These are phyloP conservation scores for Tuber microsphaerosporum DNA, from an alignment of 495 filamentous ascomycete genomes.

Conservation along the genomic window DNA sequence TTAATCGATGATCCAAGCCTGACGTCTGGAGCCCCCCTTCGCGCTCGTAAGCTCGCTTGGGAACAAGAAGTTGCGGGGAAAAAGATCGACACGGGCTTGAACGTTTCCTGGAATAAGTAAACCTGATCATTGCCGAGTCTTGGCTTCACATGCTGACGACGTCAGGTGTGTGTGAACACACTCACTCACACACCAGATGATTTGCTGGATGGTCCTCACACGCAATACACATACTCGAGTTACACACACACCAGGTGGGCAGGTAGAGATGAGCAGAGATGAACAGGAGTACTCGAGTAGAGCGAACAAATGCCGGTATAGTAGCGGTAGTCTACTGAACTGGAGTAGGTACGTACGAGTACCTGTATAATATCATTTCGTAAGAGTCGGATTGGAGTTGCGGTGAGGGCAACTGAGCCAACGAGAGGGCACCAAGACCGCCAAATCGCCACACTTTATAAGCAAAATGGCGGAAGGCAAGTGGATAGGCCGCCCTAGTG, in stretches of 20 bases:
- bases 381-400: background rate
- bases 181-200: background rate
- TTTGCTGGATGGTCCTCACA: background rate
- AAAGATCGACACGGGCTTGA: background rate
- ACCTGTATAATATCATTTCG: background rate
- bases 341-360: too few species aligned
- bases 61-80: background rate
- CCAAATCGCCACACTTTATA: background rate
- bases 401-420: background rate
- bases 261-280: background rate
- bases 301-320: too few species aligned
- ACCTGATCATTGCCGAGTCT: background rate
- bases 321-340: too few species aligned
- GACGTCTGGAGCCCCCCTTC: background rate
- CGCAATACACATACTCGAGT: too few species aligned
- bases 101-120: background rate
- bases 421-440: background rate
- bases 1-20: background rate
- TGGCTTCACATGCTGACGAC: constrained; percentile 2
- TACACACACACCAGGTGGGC: background rate
- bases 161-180: background rate
- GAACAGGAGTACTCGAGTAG: too few species aligned
- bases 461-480: background rate
- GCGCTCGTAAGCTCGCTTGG: background rate
- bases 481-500: background rate